Evolutionary conservation across 2,329 filamentous ascomycete species (phyloP).

Genomic region (Leptographium lundbergii): DNA sequence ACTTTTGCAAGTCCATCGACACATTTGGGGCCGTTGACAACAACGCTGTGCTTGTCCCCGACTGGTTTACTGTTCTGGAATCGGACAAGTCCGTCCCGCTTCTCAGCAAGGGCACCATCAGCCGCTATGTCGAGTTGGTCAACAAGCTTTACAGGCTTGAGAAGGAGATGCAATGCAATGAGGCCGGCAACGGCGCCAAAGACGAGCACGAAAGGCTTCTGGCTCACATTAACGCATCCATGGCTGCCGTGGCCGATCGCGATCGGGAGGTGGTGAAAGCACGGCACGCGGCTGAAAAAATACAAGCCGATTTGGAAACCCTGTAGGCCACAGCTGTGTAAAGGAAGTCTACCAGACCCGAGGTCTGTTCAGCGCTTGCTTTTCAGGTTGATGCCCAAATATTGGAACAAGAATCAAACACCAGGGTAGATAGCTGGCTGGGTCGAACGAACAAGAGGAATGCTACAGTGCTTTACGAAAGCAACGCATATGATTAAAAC

Average conservation of each 20-base stretch:
- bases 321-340: neutral
- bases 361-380: too few species aligned
- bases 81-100: neutral
- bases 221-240: neutral
- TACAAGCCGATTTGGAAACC: neutral
- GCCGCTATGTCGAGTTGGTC: slow-evolving; percentile 2
- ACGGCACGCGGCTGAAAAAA: neutral
- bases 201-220: neutral
- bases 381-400: too few species aligned
- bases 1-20: neutral
- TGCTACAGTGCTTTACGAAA: too few species aligned
- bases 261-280: neutral
- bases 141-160: slow-evolving; percentile 2
- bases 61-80: slow-evolving; percentile 2
- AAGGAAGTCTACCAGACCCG: too few species aligned
- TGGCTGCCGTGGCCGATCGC: neutral
- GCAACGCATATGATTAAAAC: too few species aligned
- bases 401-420: too few species aligned
- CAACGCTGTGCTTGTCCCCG: neutral
- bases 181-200: neutral
- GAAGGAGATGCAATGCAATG: neutral
- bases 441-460: too few species aligned
- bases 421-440: too few species aligned
- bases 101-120: neutral
- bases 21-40: neutral